These are phyloP conservation scores for Anisogramma anomala DNA, from an alignment of 2,329 filamentous ascomycete genomes.

Conservation along the genomic window DNA sequence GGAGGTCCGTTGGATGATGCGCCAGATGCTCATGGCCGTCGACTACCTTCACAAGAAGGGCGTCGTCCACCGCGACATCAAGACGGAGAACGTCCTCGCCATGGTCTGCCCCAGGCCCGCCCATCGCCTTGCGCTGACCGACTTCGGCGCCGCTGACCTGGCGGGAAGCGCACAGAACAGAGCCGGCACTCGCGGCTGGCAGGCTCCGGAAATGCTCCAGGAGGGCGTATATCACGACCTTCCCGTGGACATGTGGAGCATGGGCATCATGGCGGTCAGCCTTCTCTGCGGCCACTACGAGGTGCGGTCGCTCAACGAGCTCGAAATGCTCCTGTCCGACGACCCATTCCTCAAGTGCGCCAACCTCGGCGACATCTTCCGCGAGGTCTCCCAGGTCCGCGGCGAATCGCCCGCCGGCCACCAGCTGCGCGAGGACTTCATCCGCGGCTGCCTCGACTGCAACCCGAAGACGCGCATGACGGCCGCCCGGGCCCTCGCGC, in stretches of 20 bases:
- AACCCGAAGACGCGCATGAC: constrained; percentile 24
- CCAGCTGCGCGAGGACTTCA: constrained; percentile 20
- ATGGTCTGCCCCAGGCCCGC: constrained; percentile 31
- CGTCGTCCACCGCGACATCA: constrained; percentile 42
- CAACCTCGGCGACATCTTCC: constrained; percentile 7
- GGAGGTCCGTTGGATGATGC: constrained; percentile 33
- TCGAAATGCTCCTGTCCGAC: not conserved
- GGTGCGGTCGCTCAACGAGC: constrained; percentile 10
- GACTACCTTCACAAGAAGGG: constrained; percentile 37
- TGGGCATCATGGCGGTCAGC: constrained; percentile 35
- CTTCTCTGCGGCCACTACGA: constrained; percentile 19
- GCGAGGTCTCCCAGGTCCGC: constrained; percentile 1
- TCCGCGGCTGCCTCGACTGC: constrained; percentile 25
- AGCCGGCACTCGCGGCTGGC: constrained; percentile 36
- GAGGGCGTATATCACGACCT: constrained; percentile 21
- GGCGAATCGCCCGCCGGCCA: constrained; percentile 15
- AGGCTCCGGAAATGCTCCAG: constrained; percentile 34
- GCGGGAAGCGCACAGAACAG: constrained; percentile 30
- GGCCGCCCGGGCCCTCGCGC: constrained; percentile 22
- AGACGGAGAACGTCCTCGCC: constrained; percentile 43
- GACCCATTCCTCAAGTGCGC: constrained; percentile 16
- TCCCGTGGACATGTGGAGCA: constrained; percentile 40
- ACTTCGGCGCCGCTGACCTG: constrained; percentile 39
- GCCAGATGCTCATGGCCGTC: constrained; percentile 36
- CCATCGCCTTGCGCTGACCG: constrained; percentile 38